phyloP scores from a whole-genome alignment of 1,284 basidiomycete species.

The Wolfiporia cocos region DNA sequence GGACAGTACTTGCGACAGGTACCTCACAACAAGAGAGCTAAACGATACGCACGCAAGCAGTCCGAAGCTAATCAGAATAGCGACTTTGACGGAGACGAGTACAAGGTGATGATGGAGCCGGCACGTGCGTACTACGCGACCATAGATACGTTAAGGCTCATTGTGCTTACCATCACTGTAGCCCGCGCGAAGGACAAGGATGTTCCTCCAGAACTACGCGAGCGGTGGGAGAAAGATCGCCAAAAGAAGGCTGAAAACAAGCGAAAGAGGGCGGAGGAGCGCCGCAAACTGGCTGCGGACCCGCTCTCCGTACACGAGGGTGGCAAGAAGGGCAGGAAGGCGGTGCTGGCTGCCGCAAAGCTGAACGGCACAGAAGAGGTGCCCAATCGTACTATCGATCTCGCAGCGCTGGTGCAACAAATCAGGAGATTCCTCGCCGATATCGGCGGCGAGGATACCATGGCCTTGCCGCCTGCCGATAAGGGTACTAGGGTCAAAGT shows the following conservation, averaged over 20 bases:
- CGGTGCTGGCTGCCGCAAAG: conserved; percentile 46
- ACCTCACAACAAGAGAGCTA: too few species aligned
- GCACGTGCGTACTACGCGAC: conserved; percentile 23
- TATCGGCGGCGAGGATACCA: conserved; percentile 39
- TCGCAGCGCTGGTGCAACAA: conserved; percentile 54
- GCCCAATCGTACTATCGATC: conserved; percentile 47
- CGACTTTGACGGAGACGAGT: conserved; percentile 40
- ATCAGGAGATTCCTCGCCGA: conserved; percentile 67
- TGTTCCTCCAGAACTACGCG: conserved; percentile 59
- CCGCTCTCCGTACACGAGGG: conserved; percentile 50
- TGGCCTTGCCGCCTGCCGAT: conserved; percentile 73
- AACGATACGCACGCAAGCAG: too few species aligned
- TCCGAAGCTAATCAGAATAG: conserved; percentile 64
- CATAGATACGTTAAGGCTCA: conserved; percentile 1
- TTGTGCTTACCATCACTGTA: conserved; percentile 23
- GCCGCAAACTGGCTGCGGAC: conserved; percentile 49
- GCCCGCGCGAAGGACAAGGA: conserved; percentile 52
- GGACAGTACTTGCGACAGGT: too few species aligned
- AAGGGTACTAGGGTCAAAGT: conserved; percentile 65
- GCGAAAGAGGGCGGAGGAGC: conserved; percentile 51
- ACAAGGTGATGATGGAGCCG: conserved; percentile 18
- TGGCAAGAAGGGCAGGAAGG: conserved; percentile 65
- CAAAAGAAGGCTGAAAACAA: conserved; percentile 78
- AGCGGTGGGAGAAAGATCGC: conserved; percentile 79
- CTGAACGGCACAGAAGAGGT: conserved; percentile 40